These are phyloP conservation scores for Suillus paluster DNA, from an alignment of 768 basidiomycete genomes.

Conservation along the genomic window DNA sequence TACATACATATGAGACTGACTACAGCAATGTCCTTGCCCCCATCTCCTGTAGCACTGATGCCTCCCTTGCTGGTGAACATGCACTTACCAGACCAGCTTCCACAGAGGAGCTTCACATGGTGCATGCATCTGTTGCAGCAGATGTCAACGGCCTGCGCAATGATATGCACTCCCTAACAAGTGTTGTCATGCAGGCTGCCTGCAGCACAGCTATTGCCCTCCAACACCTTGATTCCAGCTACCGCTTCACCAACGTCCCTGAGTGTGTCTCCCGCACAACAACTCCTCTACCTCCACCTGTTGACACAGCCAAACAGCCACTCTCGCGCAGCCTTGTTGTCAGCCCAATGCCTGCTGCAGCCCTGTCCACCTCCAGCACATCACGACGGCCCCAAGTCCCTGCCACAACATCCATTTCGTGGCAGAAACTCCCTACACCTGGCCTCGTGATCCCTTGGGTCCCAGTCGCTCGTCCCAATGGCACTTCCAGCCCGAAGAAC, in stretches of 20 bases:
- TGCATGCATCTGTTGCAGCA: not conserved
- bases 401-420: not conserved
- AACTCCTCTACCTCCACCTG: not conserved
- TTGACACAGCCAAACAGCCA: not conserved
- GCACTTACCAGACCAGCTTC: not conserved
- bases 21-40: conserved; percentile 16
- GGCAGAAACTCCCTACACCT: not conserved
- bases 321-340: not conserved
- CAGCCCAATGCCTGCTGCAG: not conserved
- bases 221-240: not conserved
- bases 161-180: not conserved
- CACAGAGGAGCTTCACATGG: not conserved
- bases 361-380: not conserved
- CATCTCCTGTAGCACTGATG: not conserved
- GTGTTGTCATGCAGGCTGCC: not conserved
- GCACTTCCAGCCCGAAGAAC: not conserved
- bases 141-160: not conserved
- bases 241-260: not conserved
- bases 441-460: not conserved
- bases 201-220: not conserved
- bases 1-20: conserved; percentile 27
- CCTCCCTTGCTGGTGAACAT: not conserved
- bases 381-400: not conserved
- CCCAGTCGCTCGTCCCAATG: not conserved
- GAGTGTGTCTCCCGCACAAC: too few relatives aligned